phyloP scores from a whole-genome alignment of 2,329 filamentous ascomycete species.

The Alternaria incomplexa region DNA sequence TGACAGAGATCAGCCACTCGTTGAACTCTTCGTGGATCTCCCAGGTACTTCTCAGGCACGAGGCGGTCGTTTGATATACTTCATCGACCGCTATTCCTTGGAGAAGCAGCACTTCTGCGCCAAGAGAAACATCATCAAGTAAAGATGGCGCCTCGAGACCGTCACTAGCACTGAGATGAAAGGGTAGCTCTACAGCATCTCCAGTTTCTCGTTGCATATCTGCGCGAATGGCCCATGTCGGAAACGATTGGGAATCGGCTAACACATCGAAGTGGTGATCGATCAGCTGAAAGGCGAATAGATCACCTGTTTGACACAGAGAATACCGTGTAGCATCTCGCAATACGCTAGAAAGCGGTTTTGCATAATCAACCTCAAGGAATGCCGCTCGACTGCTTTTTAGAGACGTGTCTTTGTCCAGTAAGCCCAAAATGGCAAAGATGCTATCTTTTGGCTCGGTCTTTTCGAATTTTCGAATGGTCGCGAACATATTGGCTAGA shows the following conservation, averaged over 20 bases:
- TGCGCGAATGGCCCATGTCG: background rate
- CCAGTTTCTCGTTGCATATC: accelerated
- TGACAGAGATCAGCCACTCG: background rate
- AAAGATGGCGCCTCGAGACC: background rate
- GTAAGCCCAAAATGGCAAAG: background rate
- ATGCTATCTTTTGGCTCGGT: background rate
- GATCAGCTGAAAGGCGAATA: accelerated
- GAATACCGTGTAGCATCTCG: background rate
- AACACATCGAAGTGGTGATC: background rate
- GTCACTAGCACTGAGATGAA: accelerated
- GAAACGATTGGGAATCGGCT: accelerated
- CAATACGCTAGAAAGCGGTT: background rate
- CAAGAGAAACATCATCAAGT: background rate
- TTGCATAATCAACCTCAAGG: background rate
- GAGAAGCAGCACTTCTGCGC: background rate
- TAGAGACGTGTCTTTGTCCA: accelerated
- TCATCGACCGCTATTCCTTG: background rate
- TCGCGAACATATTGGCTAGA: accelerated
- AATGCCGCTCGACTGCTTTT: background rate
- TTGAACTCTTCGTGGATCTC: accelerated
- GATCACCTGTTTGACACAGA: background rate
- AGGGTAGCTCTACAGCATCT: accelerated
- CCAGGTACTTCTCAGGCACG: accelerated
- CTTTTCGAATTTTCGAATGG: background rate
- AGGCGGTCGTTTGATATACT: background rate